phyloP scores from a whole-genome alignment of 192 early-diverging fungal genomes.

The Pilobolus umbonatus region DNA sequence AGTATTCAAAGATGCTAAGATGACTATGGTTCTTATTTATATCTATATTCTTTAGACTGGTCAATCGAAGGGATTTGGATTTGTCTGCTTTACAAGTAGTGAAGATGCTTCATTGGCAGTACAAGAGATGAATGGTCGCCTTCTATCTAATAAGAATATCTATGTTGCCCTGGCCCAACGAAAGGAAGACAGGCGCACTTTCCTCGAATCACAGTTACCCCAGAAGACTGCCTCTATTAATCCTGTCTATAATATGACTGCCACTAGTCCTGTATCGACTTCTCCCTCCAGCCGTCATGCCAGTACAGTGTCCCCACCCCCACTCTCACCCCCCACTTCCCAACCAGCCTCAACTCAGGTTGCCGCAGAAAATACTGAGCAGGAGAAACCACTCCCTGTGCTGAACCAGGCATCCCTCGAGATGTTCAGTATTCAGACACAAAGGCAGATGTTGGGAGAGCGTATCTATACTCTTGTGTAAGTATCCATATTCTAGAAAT shows the following conservation, averaged over 20 bases:
- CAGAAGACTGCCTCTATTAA: not conserved
- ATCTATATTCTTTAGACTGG: constrained; percentile 11
- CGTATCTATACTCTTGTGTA: constrained; percentile 11
- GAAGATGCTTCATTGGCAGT: constrained; percentile 90
- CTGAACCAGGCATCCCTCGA: not conserved
- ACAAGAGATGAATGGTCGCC: constrained; percentile 84
- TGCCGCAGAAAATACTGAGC: too few species aligned
- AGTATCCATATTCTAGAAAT: not conserved
- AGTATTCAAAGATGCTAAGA: not conserved
- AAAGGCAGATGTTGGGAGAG: constrained; percentile 12
- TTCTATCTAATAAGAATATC: constrained; percentile 75
- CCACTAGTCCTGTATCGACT: not conserved
- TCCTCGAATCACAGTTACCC: constrained; percentile 67
- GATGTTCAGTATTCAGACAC: not conserved
- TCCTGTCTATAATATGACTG: not conserved
- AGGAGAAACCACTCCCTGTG: not conserved
- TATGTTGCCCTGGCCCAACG: constrained; percentile 89
- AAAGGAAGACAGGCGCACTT: constrained; percentile 79
- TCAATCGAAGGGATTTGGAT: constrained; percentile 85
- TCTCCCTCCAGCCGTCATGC: not conserved
- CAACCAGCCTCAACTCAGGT: too few species aligned
- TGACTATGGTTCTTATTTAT: not conserved
- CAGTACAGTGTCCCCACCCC: not conserved
- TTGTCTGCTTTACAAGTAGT: constrained; percentile 87
- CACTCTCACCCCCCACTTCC: not conserved